phyloP scores from a whole-genome alignment of 2,329 filamentous ascomycete species.

The Helicocarpus griseus region DNA sequence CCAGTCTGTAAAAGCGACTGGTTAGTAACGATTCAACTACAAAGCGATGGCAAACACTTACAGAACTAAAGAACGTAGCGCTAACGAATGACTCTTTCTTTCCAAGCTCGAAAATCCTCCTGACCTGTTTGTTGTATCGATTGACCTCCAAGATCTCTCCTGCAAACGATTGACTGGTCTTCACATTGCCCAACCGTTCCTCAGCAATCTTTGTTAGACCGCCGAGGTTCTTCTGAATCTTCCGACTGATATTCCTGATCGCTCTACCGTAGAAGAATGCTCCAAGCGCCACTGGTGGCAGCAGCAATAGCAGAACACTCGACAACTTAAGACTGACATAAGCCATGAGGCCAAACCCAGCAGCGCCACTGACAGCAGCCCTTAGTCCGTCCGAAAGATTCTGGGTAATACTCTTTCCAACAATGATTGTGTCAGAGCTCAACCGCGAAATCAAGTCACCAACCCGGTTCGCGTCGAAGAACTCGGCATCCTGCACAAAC shows the following conservation, averaged over 20 bases:
- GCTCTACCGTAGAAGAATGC: slow-evolving; percentile 86
- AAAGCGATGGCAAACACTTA: slow-evolving; percentile 19
- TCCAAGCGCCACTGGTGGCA: slow-evolving; percentile 80
- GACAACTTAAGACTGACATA: slow-evolving; percentile 89
- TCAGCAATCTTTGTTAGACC: slow-evolving; percentile 94
- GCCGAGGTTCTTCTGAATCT: slow-evolving; percentile 89
- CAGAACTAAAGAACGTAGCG: slow-evolving; percentile 74
- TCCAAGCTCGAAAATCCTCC: slow-evolving; percentile 83
- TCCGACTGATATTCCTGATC: slow-evolving; percentile 79
- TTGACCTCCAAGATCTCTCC: slow-evolving; percentile 83
- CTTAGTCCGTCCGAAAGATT: slow-evolving; percentile 94
- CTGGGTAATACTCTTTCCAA: slow-evolving; percentile 96
- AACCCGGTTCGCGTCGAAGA: slow-evolving; percentile 95
- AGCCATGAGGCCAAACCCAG: slow-evolving; percentile 88
- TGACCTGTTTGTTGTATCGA: slow-evolving; percentile 85
- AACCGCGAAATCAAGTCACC: slow-evolving; percentile 93
- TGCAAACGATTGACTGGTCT: slow-evolving; percentile 91
- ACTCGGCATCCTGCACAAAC: slow-evolving; percentile 95
- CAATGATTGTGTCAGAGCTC: slow-evolving; percentile 92
- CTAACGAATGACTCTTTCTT: slow-evolving; percentile 78
- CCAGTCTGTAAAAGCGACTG: slow-evolving; percentile 53
- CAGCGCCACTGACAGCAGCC: slow-evolving; percentile 77
- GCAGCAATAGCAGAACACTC: slow-evolving; percentile 73
- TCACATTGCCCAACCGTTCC: slow-evolving; percentile 92
- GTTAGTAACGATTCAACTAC: not conserved